These are phyloP conservation scores for Nitzschia palea DNA, from an alignment of 108 stramenopile species.

Conservation along the genomic window DNA sequence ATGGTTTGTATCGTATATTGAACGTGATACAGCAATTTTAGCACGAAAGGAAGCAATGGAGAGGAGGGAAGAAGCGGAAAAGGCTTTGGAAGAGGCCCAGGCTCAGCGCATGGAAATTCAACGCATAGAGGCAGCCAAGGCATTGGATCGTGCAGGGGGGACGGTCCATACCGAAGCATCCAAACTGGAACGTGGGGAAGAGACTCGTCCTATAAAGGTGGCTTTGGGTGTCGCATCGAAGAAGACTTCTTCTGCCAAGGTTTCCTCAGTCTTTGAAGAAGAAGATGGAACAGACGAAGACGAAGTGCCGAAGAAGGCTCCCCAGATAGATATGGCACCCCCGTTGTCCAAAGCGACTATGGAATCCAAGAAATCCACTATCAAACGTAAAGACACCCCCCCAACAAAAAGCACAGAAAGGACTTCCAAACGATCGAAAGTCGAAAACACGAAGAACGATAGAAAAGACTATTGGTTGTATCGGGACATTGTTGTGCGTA, in stretches of 20 bases:
- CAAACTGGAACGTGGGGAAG: constrained; percentile 40
- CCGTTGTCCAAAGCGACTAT: constrained; percentile 6
- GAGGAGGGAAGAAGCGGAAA: constrained; percentile 58
- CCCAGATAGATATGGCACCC: background rate
- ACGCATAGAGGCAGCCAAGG: constrained; percentile 78
- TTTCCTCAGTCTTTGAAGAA: constrained; percentile 27
- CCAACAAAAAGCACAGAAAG: background rate
- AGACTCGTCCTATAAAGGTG: constrained; percentile 32
- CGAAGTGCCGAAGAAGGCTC: background rate
- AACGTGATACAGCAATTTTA: constrained; percentile 79
- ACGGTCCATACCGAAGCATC: constrained; percentile 53
- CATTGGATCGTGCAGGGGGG: constrained; percentile 67
- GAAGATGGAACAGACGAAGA: constrained; percentile 36
- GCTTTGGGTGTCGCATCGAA: constrained; percentile 18
- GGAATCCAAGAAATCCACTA: constrained; percentile 18
- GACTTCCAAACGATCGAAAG: constrained; percentile 4
- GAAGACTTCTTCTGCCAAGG: constrained; percentile 12
- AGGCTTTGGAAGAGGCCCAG: constrained; percentile 31
- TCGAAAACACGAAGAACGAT: constrained; percentile 3
- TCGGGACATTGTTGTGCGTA: constrained; percentile 75
- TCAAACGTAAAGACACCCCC: constrained; percentile 3
- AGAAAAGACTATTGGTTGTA: constrained; percentile 74
- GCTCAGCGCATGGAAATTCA: constrained; percentile 63
- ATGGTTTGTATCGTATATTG: constrained; percentile 96
- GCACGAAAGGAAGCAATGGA: constrained; percentile 46